Evolutionary conservation across 1,139 yeast genomes (phyloP).

Genomic region (Debaryomyces sp.): DNA sequence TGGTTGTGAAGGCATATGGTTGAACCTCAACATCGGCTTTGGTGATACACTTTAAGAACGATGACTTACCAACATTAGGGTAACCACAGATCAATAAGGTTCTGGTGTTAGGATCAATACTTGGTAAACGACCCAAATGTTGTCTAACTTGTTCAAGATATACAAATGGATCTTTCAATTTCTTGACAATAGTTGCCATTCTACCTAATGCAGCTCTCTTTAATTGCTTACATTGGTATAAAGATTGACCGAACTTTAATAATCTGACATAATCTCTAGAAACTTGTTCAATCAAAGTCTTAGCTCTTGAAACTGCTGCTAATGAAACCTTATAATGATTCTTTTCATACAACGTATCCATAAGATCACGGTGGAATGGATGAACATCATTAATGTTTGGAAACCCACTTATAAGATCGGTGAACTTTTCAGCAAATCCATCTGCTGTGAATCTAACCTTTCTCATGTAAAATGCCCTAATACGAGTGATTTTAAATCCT

Average conservation of each 20-base stretch:
- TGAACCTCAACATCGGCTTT: slow-evolving; percentile 99
- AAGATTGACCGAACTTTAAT: slow-evolving; percentile 94
- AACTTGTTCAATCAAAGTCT: slow-evolving; percentile 91
- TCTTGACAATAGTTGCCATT: slow-evolving; percentile 97
- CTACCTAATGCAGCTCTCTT: slow-evolving; percentile 99
- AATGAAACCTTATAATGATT: slow-evolving; percentile 97
- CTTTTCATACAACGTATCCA: slow-evolving; percentile 97
- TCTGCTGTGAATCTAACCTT: slow-evolving; percentile 95
- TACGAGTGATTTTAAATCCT: slow-evolving; percentile 94
- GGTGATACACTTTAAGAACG: slow-evolving; percentile 89
- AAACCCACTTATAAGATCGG: slow-evolving; percentile 81
- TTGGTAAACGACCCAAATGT: slow-evolving; percentile 97
- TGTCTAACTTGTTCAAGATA: slow-evolving; percentile 98
- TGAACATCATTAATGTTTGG: slow-evolving; percentile 97
- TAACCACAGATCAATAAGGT: slow-evolving; percentile 96
- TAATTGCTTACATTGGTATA: slow-evolving; percentile 97
- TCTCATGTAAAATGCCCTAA: slow-evolving; percentile 97
- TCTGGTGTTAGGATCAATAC: slow-evolving; percentile 98
- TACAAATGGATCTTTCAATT: slow-evolving; percentile 88
- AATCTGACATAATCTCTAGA: slow-evolving; percentile 92
- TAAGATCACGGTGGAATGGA: slow-evolving; percentile 96
- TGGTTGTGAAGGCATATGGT: slow-evolving; percentile 98
- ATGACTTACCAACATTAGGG: slow-evolving; percentile 98
- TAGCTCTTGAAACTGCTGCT: slow-evolving; percentile 93
- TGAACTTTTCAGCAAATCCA: slow-evolving; percentile 91